Percentiles rank a stretch among this genome's conserved stretches.
phyloP scores from a whole-genome alignment of 2,329 filamentous ascomycete species.

The Aspergillus sojae region DNA sequence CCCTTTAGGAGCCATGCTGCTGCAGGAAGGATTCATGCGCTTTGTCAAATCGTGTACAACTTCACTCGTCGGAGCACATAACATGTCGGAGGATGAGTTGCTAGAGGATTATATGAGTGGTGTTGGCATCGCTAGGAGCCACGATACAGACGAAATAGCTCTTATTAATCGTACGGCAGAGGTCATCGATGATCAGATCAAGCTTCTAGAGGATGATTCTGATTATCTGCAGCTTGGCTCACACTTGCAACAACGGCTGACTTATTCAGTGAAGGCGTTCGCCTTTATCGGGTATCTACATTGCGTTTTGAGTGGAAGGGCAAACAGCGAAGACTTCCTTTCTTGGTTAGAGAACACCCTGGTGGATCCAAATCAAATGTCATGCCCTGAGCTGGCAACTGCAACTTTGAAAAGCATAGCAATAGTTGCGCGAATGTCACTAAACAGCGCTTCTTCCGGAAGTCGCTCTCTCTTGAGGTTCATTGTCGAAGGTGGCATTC shows the following conservation, averaged over 20 bases:
- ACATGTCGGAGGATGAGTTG: slow-evolving; percentile 64
- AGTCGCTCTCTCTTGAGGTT: slow-evolving; percentile 81
- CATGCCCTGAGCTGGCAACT: slow-evolving; percentile 73
- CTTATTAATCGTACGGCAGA: slow-evolving; percentile 64
- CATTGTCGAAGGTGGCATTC: slow-evolving; percentile 75
- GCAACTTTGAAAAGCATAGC: slow-evolving; percentile 81
- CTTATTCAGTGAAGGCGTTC: slow-evolving; percentile 81
- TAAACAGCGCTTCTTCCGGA: slow-evolving; percentile 71
- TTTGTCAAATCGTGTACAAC: slow-evolving; percentile 79
- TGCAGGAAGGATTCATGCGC: slow-evolving; percentile 86
- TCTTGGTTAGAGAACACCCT: slow-evolving; percentile 84
- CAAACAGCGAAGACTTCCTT: slow-evolving; percentile 77
- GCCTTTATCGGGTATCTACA: slow-evolving; percentile 83
- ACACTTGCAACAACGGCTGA: slow-evolving; percentile 81
- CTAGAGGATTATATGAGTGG: slow-evolving; percentile 72
- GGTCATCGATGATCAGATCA: slow-evolving; percentile 80
- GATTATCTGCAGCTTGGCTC: slow-evolving; percentile 89
- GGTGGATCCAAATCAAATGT: slow-evolving; percentile 78
- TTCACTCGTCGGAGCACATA: slow-evolving; percentile 65
- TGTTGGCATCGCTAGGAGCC: slow-evolving; percentile 49
- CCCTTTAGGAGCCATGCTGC: slow-evolving; percentile 85
- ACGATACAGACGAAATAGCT: slow-evolving; percentile 40
- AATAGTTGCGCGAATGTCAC: slow-evolving; percentile 74
- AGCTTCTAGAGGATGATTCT: slow-evolving; percentile 81
- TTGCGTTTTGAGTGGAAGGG: slow-evolving; percentile 78